A percentile compares a stretch with the other conserved stretches of the same genome.
Evolutionary conservation across 805 yeast genomes (phyloP).

Genomic region (Scheffersomyces amazonensis): DNA sequence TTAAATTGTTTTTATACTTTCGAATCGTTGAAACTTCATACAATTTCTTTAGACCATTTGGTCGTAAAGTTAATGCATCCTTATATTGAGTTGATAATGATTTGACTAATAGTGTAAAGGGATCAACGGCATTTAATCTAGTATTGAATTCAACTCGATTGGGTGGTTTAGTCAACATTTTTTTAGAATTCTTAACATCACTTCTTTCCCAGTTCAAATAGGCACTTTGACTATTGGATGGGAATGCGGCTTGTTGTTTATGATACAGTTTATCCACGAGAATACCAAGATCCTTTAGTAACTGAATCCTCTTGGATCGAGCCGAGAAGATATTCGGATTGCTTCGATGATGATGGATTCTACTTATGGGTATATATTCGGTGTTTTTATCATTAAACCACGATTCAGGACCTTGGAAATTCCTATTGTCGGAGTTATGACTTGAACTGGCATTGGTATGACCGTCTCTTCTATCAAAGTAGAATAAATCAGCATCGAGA

Average conservation of each 20-base stretch:
- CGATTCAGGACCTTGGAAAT: not conserved
- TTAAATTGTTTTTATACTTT: conserved; percentile 41
- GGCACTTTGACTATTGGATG: not conserved
- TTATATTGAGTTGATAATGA: conserved; percentile 36
- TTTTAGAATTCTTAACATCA: not conserved
- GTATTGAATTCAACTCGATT: not conserved
- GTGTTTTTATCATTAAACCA: not conserved
- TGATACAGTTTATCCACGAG: not conserved
- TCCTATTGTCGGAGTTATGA: not conserved
- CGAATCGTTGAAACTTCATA: conserved; percentile 21
- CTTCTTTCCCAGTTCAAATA: not conserved
- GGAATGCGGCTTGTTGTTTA: not conserved
- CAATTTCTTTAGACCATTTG: conserved; percentile 19
- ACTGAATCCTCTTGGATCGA: not conserved
- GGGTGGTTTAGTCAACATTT: not conserved
- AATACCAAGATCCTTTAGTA: not conserved
- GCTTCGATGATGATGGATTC: not conserved
- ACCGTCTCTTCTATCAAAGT: not conserved
- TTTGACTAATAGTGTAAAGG: not conserved
- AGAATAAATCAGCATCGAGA: not conserved
- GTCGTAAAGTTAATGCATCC: conserved; percentile 26
- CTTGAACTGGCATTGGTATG: too few species aligned
- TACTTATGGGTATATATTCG: not conserved
- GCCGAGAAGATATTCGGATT: not conserved
- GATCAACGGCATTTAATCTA: not conserved